Base-by-base conservation (phyloP, 2,329 filamentous ascomycete genomes). In the Metarhizium humberi region DNA sequence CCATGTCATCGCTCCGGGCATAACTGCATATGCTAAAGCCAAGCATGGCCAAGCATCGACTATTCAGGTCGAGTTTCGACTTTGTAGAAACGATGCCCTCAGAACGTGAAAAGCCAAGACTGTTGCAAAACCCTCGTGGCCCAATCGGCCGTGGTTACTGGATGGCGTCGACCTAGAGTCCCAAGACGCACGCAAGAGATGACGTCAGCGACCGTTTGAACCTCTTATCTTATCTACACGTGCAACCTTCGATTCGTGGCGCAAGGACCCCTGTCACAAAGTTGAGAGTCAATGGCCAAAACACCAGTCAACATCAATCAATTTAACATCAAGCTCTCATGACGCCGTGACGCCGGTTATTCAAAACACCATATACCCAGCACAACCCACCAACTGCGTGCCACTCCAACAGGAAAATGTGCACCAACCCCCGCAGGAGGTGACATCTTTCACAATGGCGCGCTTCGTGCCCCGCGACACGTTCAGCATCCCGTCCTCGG, bases 401-500 rank as follows among this genome's bases (percentile, higher is more conserved):
- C 10, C 45, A 30, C 0, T 30, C 7, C 43, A 6, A 30, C 45
- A 48, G 10, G 1, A 46, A 52, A 48, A 50, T 38, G 50, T 14
- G 25, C 10, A 13, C 14, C 36, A 14, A 16, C 6, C 36, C 54
- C 38, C 16, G 11, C 11, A 54, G 6, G n/a, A 18, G 38, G 10
- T 42, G 34, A 20, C 34, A 59, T 29, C 7, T 16, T 42, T 14
- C 50, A 59, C 48, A 54, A 68, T 70, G 65, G 50, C 68, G 34
- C 62, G 61, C 63, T 95, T 97, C 73, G 70, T 86, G 46, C 90
- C 94, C 30, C 89, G 92, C 63, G 70, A 76, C 60, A 73, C 75
- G 53, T 97, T 95, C 70, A 84, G 86, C 43, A 75, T 85, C 47
- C 86, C 92, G 54, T 66, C 75, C 47, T 87, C 85, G 53, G 86